These are phyloP conservation scores for Mollisiaceae sp. DNA, from an alignment of 2,329 filamentous ascomycete genomes.

Conservation along the genomic window DNA sequence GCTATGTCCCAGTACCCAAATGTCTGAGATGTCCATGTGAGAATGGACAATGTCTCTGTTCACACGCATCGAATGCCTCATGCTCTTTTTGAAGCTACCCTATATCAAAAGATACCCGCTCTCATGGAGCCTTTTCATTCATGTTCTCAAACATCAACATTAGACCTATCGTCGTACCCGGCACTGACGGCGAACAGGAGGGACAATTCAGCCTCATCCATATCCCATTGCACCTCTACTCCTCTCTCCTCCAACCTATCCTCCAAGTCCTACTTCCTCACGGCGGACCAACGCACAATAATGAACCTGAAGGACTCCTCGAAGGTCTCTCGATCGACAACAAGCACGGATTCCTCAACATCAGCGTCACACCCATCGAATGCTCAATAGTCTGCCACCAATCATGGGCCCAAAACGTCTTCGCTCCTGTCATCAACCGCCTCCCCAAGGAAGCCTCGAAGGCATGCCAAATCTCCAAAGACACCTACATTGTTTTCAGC, in stretches of 20 bases:
- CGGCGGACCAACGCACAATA: conserved; percentile 43
- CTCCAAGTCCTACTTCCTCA: conserved; percentile 81
- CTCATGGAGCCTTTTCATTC: not conserved
- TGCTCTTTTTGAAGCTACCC: not conserved
- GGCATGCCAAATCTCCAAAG: conserved; percentile 74
- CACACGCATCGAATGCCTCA: conserved; percentile 1
- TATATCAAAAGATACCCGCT: not conserved
- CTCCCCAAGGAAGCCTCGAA: conserved; percentile 60
- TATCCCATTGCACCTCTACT: conserved; percentile 80
- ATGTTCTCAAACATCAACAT: conserved; percentile 19
- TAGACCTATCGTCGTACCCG: conserved; percentile 29
- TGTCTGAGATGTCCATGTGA: not conserved
- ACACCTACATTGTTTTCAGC: conserved; percentile 87
- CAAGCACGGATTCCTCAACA: conserved; percentile 85
- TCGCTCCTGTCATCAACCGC: conserved; percentile 70
- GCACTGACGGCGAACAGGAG: conserved; percentile 62
- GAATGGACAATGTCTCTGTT: conserved; percentile 8
- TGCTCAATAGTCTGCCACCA: conserved; percentile 90
- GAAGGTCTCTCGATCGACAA: conserved; percentile 56
- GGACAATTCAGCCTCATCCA: conserved; percentile 88
- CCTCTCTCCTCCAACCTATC: conserved; percentile 82
- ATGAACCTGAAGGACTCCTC: conserved; percentile 43
- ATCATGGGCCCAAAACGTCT: conserved; percentile 74
- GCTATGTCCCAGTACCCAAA: not conserved
- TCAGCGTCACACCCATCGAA: conserved; percentile 90